Base-by-base conservation (phyloP, 441 rosid genomes). In the Euphorbia schlechtendalii region DNA sequence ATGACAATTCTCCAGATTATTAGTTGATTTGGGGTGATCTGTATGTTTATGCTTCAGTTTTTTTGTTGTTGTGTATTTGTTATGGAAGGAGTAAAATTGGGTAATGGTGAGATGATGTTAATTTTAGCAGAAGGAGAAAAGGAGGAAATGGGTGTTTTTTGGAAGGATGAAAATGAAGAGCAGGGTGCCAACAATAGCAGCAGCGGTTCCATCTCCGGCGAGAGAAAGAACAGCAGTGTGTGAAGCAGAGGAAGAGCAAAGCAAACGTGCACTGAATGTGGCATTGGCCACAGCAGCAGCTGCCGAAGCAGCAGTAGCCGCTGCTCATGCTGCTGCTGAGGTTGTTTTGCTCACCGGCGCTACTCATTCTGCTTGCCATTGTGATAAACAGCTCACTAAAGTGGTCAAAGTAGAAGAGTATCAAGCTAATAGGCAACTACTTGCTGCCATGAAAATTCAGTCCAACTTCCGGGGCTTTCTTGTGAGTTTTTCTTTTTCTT, bases 391-490 rank as follows among this genome's bases (percentile, higher is more conserved):
- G 4, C 2, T 27, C 30, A 27, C 2, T 27, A 27, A 73, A 38
- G 66, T 65, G 67, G 76, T 1, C 4, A 27, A 73, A 38, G 66
- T 65, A 68, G 76, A 64, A 58, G 63, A 63, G 9, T 0, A 43
- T 13, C 7, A 14, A 14, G 49, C 15, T 45, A 60, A 60, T 66
- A 72, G 20, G 61, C 79, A 76, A 65, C 74, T 68, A 41, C 53
- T 65, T 40, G 80, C 96, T 55, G 94, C 90, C 61, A 69, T 70
- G 48, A 83, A 61, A 71, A 87, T 91, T 59, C 98, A 91, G 69
- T 72, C 94, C 0, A 79, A 81, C 36, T 91, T 85, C 34, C 76
- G 96, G n/a, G 89, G 87, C 38, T 88, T 77, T 78, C 89, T 91
- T 70, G 98, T 86, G 75, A 84, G 90, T 77, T 62, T 27, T 57